Evolutionary conservation across 768 basidiomycete genomes (phyloP).

Genomic region (Clitopilus hobsonii): DNA sequence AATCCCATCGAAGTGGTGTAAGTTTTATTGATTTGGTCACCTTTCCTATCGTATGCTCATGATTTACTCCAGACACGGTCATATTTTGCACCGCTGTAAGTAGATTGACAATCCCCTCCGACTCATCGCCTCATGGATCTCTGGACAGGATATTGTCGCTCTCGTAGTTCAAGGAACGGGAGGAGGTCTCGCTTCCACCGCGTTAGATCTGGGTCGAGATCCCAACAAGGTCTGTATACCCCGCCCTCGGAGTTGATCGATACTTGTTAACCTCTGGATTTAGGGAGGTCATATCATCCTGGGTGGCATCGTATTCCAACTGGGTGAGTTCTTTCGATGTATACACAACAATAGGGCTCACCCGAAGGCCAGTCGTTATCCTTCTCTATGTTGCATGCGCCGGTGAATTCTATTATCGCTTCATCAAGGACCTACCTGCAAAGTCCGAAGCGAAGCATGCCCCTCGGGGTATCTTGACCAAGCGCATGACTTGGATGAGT

Average conservation of each 20-base stretch:
- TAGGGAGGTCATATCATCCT: slow-evolving; percentile 41
- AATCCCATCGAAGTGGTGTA: slow-evolving; percentile 36
- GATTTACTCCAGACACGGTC: slow-evolving; percentile 27
- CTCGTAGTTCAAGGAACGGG: slow-evolving; percentile 63
- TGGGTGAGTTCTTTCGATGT: slow-evolving; percentile 26
- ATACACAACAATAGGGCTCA: neutral
- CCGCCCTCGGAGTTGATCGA: neutral
- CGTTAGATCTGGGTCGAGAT: slow-evolving; percentile 10
- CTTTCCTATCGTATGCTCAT: slow-evolving; percentile 1
- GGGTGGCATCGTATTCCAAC: slow-evolving; percentile 58
- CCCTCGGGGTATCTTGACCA: slow-evolving; percentile 15
- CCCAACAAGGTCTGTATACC: slow-evolving; percentile 9
- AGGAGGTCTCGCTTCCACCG: slow-evolving; percentile 48
- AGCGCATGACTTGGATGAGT: neutral
- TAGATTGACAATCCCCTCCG: neutral
- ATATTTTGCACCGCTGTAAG: slow-evolving; percentile 33
- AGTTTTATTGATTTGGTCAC: slow-evolving; percentile 8
- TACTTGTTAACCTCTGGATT: neutral
- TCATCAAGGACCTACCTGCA: slow-evolving; percentile 17
- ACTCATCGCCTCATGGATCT: neutral
- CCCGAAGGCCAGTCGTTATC: slow-evolving; percentile 31
- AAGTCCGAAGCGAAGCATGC: neutral
- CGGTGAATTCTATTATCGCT: slow-evolving; percentile 42
- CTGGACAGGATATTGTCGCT: slow-evolving; percentile 45
- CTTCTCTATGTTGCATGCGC: slow-evolving; percentile 34